A percentile compares a stretch with the other conserved stretches of the same genome.
Conservation (phyloP, 2,329 filamentous ascomycete genomes). For the Cytospora schulzeri region DNA sequence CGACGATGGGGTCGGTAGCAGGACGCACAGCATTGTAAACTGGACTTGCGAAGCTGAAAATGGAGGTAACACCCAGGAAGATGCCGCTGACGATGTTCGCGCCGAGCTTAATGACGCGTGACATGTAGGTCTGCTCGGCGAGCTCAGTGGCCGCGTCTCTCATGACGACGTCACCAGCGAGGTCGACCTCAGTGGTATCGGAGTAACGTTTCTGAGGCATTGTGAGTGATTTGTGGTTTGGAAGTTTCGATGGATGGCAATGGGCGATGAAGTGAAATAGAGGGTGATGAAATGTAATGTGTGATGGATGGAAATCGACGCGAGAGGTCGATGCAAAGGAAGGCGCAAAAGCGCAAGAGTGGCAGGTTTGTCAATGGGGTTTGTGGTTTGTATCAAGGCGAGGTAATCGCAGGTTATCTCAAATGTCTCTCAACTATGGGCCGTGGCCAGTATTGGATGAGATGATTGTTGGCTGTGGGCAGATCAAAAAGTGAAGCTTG, state of each 20-base stretch:
- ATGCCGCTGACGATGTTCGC: conserved; percentile 11
- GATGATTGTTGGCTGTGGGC: neutral
- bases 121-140: conserved; percentile 3
- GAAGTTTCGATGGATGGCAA: neutral
- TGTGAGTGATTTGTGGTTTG: conserved; percentile 12
- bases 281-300: neutral
- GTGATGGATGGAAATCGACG: neutral
- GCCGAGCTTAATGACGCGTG: conserved; percentile 6
- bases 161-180: conserved; percentile 20
- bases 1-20: neutral
- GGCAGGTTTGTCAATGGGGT: too few relatives aligned
- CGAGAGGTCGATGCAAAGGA: too few relatives aligned
- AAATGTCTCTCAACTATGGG: too few relatives aligned
- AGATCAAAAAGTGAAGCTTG: neutral
- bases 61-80: neutral
- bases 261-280: neutral
- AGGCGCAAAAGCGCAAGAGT: neutral
- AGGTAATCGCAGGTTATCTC: too few relatives aligned
- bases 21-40: neutral
- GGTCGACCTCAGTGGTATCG: conserved; percentile 9
- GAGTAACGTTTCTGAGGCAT: conserved; percentile 17
- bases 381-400: too few relatives aligned
- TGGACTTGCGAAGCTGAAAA: neutral
- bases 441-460: neutral
- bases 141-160: conserved; percentile 6